Percentiles rank a stretch among this genome's conserved stretches.
These are phyloP conservation scores for Orbilia javanica DNA, from an alignment of 2,329 filamentous ascomycete species.

Conservation along the genomic window DNA sequence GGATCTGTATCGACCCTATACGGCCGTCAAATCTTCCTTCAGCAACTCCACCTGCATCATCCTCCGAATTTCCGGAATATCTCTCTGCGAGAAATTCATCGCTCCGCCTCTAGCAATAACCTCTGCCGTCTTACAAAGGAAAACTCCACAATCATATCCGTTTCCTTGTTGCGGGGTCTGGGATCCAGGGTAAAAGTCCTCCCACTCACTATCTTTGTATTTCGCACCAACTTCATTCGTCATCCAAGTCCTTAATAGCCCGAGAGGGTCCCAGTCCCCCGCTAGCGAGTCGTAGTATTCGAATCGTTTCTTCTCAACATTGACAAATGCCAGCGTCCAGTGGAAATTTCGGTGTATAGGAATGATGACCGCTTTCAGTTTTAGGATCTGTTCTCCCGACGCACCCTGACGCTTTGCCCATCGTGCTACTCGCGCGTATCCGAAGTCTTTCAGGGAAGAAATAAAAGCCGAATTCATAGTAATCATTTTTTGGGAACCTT, in stretches of 20 bases:
- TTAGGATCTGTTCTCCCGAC: conserved; percentile 56
- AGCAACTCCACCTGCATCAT: conserved; percentile 61
- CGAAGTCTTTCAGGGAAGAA: conserved; percentile 34
- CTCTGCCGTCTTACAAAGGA: conserved; percentile 61
- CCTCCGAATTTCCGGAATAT: conserved; percentile 60
- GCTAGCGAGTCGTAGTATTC: conserved; percentile 62
- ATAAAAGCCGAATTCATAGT: conserved; percentile 59
- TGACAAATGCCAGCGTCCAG: conserved; percentile 61
- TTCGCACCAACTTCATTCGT: conserved; percentile 58
- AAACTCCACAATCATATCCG: conserved; percentile 60
- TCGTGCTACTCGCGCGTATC: conserved; percentile 58
- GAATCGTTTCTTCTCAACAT: conserved; percentile 60
- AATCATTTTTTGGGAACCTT: conserved; percentile 48
- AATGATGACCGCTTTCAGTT: conserved; percentile 60
- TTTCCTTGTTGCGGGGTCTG: conserved; percentile 60
- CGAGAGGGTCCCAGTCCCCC: conserved; percentile 55
- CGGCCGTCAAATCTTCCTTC: conserved; percentile 56
- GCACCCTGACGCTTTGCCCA: conserved; percentile 58
- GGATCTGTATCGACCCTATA: conserved; percentile 8
- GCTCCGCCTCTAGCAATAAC: conserved; percentile 58
- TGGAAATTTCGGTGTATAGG: conserved; percentile 60
- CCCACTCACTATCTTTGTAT: conserved; percentile 59
- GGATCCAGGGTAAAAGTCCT: conserved; percentile 47
- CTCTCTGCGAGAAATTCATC: conserved; percentile 58
- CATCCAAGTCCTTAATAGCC: conserved; percentile 58